Conservation (phyloP, 2,329 filamentous ascomycete species). For the Neospermospora avenae region DNA sequence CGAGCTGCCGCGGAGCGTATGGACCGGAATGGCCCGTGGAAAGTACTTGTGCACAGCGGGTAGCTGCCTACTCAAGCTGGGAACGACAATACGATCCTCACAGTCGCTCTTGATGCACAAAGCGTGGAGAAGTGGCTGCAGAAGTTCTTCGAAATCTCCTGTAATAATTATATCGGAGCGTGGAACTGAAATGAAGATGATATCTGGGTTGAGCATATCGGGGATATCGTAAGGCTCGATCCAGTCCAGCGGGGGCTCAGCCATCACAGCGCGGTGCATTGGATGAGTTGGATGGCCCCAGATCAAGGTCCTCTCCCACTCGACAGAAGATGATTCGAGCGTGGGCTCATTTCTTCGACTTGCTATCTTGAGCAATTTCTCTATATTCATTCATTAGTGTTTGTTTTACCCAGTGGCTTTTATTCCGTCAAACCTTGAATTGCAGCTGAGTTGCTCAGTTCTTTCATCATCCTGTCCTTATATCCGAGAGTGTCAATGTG, state of each 20-base stretch:
- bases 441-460: background rate
- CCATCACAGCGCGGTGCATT: background rate
- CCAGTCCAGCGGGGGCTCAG: background rate
- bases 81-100: background rate
- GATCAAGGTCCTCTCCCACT: background rate
- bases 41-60: background rate
- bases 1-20: background rate
- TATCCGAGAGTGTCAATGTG: background rate
- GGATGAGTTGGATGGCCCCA: background rate
- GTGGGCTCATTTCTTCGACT: background rate
- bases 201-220: background rate
- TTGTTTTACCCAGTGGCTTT: too few species aligned
- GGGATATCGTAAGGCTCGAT: background rate
- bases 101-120: background rate
- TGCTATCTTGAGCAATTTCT: background rate
- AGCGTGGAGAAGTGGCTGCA: background rate
- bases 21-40: background rate
- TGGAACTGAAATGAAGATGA: background rate
- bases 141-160: background rate
- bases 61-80: background rate
- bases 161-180: background rate
- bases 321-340: background rate
- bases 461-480: background rate
- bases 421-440: background rate
- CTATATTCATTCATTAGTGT: background rate